Conservation (phyloP, 2,329 filamentous ascomycete genomes). For the Cryphonectria radicalis region DNA sequence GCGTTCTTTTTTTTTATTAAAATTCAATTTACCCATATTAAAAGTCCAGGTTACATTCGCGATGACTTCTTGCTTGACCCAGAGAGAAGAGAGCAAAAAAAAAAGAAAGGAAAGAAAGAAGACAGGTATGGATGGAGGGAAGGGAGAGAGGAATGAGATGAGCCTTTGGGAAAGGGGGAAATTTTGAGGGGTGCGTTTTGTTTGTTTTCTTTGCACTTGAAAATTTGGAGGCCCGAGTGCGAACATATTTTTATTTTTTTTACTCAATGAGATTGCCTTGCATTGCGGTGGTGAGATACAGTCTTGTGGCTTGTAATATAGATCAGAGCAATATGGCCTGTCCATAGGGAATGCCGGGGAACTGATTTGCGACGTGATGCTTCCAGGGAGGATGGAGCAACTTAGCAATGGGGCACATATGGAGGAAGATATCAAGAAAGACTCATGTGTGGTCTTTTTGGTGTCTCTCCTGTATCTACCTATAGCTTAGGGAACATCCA, state of each 20-base stretch:
- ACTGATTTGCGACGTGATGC: not conserved
- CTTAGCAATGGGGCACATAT: not conserved
- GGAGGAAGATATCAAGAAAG: not conserved
- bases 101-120: not conserved
- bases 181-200: not conserved
- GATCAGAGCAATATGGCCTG: not conserved
- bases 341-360: not conserved
- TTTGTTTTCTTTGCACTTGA: not conserved
- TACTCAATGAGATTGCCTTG: not conserved
- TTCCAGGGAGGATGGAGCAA: not conserved
- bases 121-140: not conserved
- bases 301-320: not conserved
- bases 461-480: constrained; percentile 12
- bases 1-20: not conserved
- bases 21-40: not conserved
- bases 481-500: constrained; percentile 18
- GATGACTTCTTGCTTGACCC: not conserved
- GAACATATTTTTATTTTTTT: not conserved
- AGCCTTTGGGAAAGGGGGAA: not conserved
- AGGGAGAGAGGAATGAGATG: not conserved
- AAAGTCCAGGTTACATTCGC: not conserved
- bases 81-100: not conserved
- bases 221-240: not conserved
- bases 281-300: not conserved
- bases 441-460: not conserved